Conservation (phyloP, 108 stramenopile genomes). For the Nitzschia sp. region DNA sequence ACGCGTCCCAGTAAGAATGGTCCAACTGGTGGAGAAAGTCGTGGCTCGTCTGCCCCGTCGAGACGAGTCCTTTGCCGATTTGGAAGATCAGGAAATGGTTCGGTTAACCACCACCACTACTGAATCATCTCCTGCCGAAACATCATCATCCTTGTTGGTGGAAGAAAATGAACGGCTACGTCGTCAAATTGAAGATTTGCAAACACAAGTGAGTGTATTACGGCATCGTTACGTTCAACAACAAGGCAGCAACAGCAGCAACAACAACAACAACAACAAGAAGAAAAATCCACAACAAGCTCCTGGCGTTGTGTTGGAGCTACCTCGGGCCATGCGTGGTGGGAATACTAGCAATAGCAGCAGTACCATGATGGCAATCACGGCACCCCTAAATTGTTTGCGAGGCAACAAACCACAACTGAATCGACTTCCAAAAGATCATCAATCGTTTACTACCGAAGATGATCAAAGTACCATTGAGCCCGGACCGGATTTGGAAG, state of each 20-base stretch:
- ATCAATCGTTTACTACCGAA: constrained; percentile 18
- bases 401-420: neutral
- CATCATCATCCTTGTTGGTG: constrained; percentile 4
- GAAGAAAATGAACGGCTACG: constrained; percentile 29
- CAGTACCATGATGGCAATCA: neutral
- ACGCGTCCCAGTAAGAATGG: too few species aligned
- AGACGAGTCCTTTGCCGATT: neutral
- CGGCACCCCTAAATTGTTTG: neutral
- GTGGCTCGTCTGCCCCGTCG: neutral
- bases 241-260: neutral
- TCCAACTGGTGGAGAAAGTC: too few species aligned
- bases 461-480: constrained; percentile 37
- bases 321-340: neutral
- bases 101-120: neutral
- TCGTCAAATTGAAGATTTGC: constrained; percentile 17
- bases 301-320: neutral
- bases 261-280: neutral
- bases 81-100: neutral
- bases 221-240: constrained; percentile 1
- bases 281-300: neutral
- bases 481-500: constrained; percentile 23
- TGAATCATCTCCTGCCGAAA: neutral
- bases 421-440: constrained; percentile 9
- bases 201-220: constrained; percentile 6
- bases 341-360: too few species aligned